Evolutionary conservation across 305 asterid species (phyloP).

Genomic region (Nicotiana rustica): DNA sequence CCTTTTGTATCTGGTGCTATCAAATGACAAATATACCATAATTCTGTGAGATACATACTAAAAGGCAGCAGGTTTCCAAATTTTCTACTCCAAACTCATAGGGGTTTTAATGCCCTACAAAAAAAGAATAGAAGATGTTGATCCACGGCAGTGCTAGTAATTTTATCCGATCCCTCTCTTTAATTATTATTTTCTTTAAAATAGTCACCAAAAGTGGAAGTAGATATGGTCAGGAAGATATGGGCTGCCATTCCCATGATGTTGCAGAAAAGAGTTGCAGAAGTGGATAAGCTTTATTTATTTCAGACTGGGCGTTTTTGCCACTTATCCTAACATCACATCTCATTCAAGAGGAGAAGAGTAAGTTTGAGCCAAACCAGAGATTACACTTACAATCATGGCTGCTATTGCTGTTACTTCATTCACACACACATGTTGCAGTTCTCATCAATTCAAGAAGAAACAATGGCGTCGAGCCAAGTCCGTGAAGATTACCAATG

Average conservation of each 20-base stretch:
- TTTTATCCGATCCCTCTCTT: not conserved
- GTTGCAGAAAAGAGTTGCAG: constrained; percentile 39
- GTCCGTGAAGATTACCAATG: constrained; percentile 39
- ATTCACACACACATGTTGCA: constrained; percentile 50
- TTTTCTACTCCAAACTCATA: not conserved
- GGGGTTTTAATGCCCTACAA: not conserved
- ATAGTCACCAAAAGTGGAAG: constrained; percentile 21
- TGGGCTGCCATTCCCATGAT: constrained; percentile 40
- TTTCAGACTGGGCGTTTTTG: constrained; percentile 51
- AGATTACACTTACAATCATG: constrained; percentile 44
- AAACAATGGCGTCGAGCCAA: constrained; percentile 43
- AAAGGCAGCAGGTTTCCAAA: not conserved
- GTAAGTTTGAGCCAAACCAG: constrained; percentile 10
- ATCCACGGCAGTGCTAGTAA: not conserved
- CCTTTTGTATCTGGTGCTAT: not conserved
- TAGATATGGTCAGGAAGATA: constrained; percentile 29
- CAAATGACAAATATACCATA: not conserved
- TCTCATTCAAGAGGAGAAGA: constrained; percentile 33
- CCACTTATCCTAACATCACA: constrained; percentile 38
- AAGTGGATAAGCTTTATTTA: constrained; percentile 51
- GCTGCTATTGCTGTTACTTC: constrained; percentile 62
- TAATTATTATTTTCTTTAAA: not conserved
- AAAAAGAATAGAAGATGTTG: not conserved
- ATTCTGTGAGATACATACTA: not conserved
- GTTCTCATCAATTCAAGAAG: constrained; percentile 50